These are phyloP conservation scores for Penicillium digitatum DNA, from an alignment of 2,329 filamentous ascomycete genomes.

Conservation along the genomic window DNA sequence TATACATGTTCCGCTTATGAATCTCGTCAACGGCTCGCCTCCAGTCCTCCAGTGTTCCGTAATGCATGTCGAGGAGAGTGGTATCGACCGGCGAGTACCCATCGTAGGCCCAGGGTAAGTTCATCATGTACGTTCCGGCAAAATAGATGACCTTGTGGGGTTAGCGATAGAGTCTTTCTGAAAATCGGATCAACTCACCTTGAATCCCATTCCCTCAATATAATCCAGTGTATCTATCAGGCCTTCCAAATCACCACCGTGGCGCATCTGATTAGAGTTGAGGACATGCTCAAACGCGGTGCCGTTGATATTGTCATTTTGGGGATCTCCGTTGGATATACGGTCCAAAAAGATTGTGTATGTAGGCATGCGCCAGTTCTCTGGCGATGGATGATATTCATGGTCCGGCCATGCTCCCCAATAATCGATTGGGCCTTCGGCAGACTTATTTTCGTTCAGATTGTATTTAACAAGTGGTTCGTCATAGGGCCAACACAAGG, in stretches of 20 bases:
- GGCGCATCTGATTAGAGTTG: conserved; percentile 58
- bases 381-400: conserved; percentile 51
- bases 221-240: conserved; percentile 60
- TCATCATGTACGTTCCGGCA: conserved; percentile 60
- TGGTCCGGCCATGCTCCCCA: conserved; percentile 53
- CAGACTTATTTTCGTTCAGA: conserved; percentile 57
- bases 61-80: conserved; percentile 62
- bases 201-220: conserved; percentile 62
- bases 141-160: conserved; percentile 53
- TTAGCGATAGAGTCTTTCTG: conserved; percentile 1
- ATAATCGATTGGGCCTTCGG: conserved; percentile 55
- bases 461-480: conserved; percentile 53
- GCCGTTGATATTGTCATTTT: conserved; percentile 53
- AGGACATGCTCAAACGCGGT: conserved; percentile 55
- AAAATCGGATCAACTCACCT: conserved; percentile 36
- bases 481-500: conserved; percentile 45
- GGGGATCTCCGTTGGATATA: conserved; percentile 61
- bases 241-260: conserved; percentile 58
- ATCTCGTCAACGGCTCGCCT: conserved; percentile 56
- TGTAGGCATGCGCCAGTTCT: conserved; percentile 62
- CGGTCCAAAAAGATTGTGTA: conserved; percentile 63
- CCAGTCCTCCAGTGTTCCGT: conserved; percentile 58
- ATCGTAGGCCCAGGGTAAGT: conserved; percentile 61
- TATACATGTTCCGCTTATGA: conserved; percentile 61
- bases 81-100: conserved; percentile 59